phyloP scores from a whole-genome alignment of 2,329 filamentous ascomycete genomes.

The Alternaria hordeiaustralica region DNA sequence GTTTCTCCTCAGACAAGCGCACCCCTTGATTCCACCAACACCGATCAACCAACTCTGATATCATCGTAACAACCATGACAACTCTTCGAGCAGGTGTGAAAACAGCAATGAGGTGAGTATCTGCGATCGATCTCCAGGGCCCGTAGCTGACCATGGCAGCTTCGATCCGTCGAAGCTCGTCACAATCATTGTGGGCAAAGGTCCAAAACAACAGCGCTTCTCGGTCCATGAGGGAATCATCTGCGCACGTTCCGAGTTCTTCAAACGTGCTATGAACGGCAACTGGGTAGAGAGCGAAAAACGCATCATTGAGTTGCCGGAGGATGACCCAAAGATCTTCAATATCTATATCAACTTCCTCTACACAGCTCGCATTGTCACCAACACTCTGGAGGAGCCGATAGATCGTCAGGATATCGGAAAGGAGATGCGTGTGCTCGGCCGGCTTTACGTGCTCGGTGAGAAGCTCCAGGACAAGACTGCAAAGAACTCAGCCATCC shows the following conservation, averaged over 20 bases:
- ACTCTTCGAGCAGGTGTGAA: neutral
- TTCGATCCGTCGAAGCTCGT: neutral
- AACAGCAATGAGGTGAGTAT: neutral
- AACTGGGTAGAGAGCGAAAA: neutral
- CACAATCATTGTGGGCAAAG: neutral
- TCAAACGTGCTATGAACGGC: neutral
- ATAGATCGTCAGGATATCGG: too few relatives aligned
- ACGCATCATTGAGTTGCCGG: neutral
- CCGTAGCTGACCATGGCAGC: neutral
- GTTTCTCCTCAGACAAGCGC: too few relatives aligned
- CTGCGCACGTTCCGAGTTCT: neutral
- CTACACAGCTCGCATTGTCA: neutral
- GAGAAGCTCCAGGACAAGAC: neutral
- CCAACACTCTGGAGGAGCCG: neutral
- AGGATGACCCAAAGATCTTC: neutral
- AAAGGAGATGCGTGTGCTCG: neutral
- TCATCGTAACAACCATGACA: neutral
- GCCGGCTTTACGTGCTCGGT: neutral
- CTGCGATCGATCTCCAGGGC: rapidly evolving
- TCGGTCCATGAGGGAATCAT: neutral
- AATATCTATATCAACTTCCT: neutral
- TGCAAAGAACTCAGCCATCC: neutral
- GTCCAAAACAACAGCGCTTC: rapidly evolving
- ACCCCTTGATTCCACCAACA: too few relatives aligned
- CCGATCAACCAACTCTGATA: neutral